phyloP scores from a whole-genome alignment of 768 basidiomycete genomes.

The Suillus subalutaceus region DNA sequence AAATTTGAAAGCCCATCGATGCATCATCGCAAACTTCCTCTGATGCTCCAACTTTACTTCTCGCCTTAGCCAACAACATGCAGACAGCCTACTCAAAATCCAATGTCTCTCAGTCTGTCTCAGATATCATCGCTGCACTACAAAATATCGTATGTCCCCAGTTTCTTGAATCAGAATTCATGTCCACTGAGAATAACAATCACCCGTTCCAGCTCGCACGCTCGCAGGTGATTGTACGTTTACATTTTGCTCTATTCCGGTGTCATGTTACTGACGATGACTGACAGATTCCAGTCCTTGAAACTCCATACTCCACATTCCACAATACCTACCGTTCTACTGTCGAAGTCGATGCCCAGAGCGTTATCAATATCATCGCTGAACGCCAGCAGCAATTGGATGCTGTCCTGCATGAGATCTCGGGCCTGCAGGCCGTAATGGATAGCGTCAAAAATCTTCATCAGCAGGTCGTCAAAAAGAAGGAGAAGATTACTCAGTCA shows the following conservation, averaged over 20 bases:
- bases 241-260: not conserved
- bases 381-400: slow-evolving; percentile 20
- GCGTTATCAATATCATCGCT: slow-evolving; percentile 19
- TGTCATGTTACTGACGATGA: not conserved
- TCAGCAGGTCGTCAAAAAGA: slow-evolving; percentile 22
- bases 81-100: not conserved
- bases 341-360: slow-evolving; percentile 14
- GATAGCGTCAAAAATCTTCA: slow-evolving; percentile 15
- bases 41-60: not conserved
- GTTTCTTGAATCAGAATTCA: not conserved
- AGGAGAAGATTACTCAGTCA: slow-evolving; percentile 19
- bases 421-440: slow-evolving; percentile 18
- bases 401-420: slow-evolving; percentile 17
- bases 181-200: not conserved
- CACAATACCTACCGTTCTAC: slow-evolving; percentile 20
- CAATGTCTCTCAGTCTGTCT: not conserved
- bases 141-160: not conserved
- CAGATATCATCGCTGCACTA: not conserved
- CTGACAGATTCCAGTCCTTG: slow-evolving; percentile 18
- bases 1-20: not conserved
- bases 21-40: not conserved
- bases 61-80: not conserved
- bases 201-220: not conserved
- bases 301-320: slow-evolving; percentile 20
- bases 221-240: not conserved